phyloP scores from a whole-genome alignment of 1,284 basidiomycete genomes.

The Hemileia vastatrix region DNA sequence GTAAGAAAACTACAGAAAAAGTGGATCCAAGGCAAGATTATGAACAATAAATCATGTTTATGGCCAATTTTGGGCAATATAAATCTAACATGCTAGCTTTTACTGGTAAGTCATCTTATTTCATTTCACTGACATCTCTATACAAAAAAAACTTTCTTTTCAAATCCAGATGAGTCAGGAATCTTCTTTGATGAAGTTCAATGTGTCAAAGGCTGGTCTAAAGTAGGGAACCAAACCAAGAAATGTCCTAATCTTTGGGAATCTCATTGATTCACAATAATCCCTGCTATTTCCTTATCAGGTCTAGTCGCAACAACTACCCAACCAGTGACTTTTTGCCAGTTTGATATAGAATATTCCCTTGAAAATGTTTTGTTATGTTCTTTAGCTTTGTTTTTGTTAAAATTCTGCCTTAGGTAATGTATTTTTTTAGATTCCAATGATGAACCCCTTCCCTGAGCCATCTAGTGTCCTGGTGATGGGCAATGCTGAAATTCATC shows the following conservation, averaged over 20 bases:
- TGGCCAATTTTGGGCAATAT: too few relatives aligned
- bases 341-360: not conserved
- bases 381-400: not conserved
- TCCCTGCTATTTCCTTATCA: not conserved
- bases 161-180: conserved; percentile 9
- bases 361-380: not conserved
- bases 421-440: not conserved
- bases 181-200: not conserved
- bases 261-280: not conserved
- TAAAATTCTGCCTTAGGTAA: not conserved
- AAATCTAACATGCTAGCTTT: too few relatives aligned
- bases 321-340: not conserved
- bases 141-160: too few relatives aligned
- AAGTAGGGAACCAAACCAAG: not conserved
- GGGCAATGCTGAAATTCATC: not conserved
- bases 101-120: too few relatives aligned
- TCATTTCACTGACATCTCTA: too few relatives aligned
- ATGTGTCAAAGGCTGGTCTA: not conserved
- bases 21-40: too few relatives aligned
- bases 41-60: too few relatives aligned
- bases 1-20: too few relatives aligned
- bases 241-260: not conserved
- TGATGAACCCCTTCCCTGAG: conserved; percentile 6
- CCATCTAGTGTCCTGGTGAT: too few relatives aligned
- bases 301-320: not conserved